phyloP scores from a whole-genome alignment of 345 rosid genomes.

The Anastatica hierochuntica region DNA sequence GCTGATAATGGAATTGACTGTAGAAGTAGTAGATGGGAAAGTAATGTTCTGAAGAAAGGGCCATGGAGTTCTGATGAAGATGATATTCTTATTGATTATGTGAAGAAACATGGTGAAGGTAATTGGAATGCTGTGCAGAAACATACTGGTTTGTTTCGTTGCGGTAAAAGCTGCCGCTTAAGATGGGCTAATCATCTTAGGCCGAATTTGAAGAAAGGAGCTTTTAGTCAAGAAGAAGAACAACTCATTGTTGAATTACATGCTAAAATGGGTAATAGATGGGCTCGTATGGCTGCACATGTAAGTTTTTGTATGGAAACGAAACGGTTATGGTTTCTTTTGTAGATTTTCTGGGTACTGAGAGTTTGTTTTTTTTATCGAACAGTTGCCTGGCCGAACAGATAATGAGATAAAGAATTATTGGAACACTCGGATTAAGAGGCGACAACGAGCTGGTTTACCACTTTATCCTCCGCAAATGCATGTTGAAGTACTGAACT shows the following conservation, averaged over 20 bases:
- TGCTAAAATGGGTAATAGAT: constrained; percentile 94
- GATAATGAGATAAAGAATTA: constrained; percentile 98
- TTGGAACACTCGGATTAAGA: constrained; percentile 93
- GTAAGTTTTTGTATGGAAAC: constrained; percentile 42
- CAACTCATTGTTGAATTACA: constrained; percentile 76
- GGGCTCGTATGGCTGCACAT: constrained; percentile 98
- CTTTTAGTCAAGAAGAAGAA: constrained; percentile 86
- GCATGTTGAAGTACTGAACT: constrained; percentile 45
- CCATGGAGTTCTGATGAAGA: constrained; percentile 97
- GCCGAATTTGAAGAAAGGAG: constrained; percentile 94
- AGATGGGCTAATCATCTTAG: constrained; percentile 96
- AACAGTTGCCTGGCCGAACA: constrained; percentile 94
- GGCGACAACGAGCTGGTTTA: constrained; percentile 87
- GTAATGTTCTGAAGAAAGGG: constrained; percentile 65
- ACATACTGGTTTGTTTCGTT: constrained; percentile 70
- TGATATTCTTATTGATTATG: constrained; percentile 70
- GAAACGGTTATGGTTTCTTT: neutral
- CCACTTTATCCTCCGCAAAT: constrained; percentile 93
- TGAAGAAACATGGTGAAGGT: constrained; percentile 86
- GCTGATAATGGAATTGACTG: constrained; percentile 31
- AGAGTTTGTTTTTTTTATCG: neutral
- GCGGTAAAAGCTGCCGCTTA: constrained; percentile 93
- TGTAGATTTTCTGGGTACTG: neutral
- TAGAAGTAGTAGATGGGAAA: constrained; percentile 37
- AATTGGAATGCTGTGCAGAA: constrained; percentile 98